These are phyloP conservation scores for Ophiostoma angusticollis DNA, from an alignment of 2,329 filamentous ascomycete species.

Conservation along the genomic window DNA sequence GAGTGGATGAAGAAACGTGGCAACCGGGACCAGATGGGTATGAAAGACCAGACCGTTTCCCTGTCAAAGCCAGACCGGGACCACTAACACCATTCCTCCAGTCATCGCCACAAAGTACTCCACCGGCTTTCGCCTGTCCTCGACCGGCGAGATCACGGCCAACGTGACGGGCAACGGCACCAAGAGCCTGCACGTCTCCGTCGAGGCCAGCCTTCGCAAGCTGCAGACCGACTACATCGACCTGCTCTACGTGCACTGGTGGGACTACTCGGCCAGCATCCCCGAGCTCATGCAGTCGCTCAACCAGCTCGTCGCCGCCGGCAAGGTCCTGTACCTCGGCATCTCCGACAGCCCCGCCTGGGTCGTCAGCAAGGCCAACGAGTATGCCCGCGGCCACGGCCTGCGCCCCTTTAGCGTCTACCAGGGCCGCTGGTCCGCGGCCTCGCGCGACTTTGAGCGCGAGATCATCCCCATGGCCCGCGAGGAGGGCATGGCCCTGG, in stretches of 20 bases:
- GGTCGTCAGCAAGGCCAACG: slow-evolving; percentile 38
- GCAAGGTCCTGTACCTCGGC: slow-evolving; percentile 48
- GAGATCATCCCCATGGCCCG: slow-evolving; percentile 56
- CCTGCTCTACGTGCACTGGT: slow-evolving; percentile 41
- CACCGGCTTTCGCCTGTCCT: slow-evolving; percentile 37
- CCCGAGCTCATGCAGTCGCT: slow-evolving; percentile 47
- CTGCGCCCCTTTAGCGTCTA: slow-evolving; percentile 49
- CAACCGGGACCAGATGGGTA: slow-evolving; percentile 52
- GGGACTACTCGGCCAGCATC: slow-evolving; percentile 43
- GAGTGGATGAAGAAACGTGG: slow-evolving; percentile 55
- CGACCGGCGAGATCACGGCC: slow-evolving; percentile 29
- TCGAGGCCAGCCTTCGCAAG: slow-evolving; percentile 44
- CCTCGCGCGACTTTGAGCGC: slow-evolving; percentile 52
- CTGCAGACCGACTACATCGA: slow-evolving; percentile 59
- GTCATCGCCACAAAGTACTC: slow-evolving; percentile 60
- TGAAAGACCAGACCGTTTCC: slow-evolving; percentile 8
- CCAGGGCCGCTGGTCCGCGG: slow-evolving; percentile 50
- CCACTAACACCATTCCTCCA: slow-evolving; percentile 12
- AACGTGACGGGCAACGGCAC: slow-evolving; percentile 47
- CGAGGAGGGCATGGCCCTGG: slow-evolving; percentile 42
- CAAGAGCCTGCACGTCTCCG: slow-evolving; percentile 45
- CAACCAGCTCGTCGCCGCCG: slow-evolving; percentile 35
- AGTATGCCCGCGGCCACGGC: slow-evolving; percentile 47
- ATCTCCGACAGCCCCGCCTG: slow-evolving; percentile 45
- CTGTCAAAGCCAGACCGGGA: too few species aligned